Evolutionary conservation across 75 land plant genomes (phyloP).

Genomic region (Azolla pinnata): DNA sequence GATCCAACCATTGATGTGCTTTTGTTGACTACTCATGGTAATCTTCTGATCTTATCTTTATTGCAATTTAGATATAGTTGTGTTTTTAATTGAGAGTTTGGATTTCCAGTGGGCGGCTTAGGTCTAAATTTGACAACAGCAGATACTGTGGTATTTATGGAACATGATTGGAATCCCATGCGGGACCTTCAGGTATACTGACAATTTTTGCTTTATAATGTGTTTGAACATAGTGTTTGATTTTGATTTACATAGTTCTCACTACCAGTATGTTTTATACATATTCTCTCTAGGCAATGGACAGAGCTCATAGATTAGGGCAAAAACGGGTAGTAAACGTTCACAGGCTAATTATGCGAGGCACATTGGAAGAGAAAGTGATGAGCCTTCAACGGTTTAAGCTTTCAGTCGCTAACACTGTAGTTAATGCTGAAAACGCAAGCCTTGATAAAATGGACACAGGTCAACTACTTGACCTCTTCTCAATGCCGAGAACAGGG

Average conservation of each 20-base stretch:
- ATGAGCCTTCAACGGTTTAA: constrained; percentile 97
- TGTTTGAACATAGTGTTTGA: too few species aligned
- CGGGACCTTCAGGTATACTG: constrained; percentile 78
- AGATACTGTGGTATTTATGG: constrained; percentile 94
- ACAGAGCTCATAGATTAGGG: constrained; percentile 96
- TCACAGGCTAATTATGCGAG: constrained; percentile 95
- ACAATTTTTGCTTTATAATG: background rate
- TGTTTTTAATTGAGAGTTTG: background rate
- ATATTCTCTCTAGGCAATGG: constrained; percentile 74
- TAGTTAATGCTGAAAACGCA: constrained; percentile 89
- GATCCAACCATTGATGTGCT: constrained; percentile 98
- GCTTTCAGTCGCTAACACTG: constrained; percentile 76
- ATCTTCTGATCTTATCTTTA: background rate
- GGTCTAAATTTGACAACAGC: constrained; percentile 96
- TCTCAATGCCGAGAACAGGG: constrained; percentile 48
- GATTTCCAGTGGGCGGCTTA: constrained; percentile 81
- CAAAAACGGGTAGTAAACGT: constrained; percentile 89
- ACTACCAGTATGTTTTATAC: too few species aligned
- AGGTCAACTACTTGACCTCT: constrained; percentile 86
- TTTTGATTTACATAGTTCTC: too few species aligned
- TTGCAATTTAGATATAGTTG: background rate
- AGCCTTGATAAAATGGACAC: constrained; percentile 96
- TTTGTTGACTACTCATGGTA: constrained; percentile 96
- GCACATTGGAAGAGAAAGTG: constrained; percentile 95
- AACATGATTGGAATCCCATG: constrained; percentile 99